Conservation (phyloP, 2,329 filamentous ascomycete genomes). For the Aspergillus melleus region DNA sequence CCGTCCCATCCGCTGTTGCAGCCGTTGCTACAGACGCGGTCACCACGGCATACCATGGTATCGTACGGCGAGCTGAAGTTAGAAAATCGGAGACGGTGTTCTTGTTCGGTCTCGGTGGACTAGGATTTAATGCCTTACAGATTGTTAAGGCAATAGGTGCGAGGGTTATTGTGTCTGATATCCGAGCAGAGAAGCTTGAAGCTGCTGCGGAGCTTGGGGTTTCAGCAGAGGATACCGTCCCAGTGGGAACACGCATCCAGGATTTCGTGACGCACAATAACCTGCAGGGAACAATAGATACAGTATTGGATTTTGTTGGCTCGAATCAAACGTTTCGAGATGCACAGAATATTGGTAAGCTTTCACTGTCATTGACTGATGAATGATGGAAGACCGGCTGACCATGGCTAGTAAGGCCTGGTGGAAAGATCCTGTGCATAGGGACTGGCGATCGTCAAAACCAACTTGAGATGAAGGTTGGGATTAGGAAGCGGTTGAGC, state of each 20-base stretch:
- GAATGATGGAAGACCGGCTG: no score
- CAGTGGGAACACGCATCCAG: conserved; percentile 26
- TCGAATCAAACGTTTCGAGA: conserved; percentile 40
- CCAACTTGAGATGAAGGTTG: conserved; percentile 47
- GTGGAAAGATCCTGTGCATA: conserved; percentile 38
- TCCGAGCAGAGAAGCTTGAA: conserved; percentile 30
- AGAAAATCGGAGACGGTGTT: conserved; percentile 39
- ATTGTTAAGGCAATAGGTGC: conserved; percentile 52
- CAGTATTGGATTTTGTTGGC: conserved; percentile 36
- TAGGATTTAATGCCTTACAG: conserved; percentile 46
- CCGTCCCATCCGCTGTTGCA: conserved; percentile 27
- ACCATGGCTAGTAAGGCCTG: conserved; percentile 29
- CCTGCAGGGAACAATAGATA: conserved; percentile 28
- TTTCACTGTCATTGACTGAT: no score
- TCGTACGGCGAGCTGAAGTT: conserved; percentile 38
- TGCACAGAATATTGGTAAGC: conserved; percentile 21
- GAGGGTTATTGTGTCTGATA: conserved; percentile 40
- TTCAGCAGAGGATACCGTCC: conserved; percentile 31
- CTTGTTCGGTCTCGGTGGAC: conserved; percentile 43
- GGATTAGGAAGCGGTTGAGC: conserved; percentile 43
- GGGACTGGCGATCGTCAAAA: conserved; percentile 44
- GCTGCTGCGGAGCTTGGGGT: conserved; percentile 35
- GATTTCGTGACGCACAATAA: conserved; percentile 30
- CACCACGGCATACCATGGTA: conserved; percentile 43
- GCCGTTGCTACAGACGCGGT: conserved; percentile 46